A percentile compares a stretch with the other conserved stretches of the same genome.
phyloP scores from a whole-genome alignment of 2,329 filamentous ascomycete genomes.

The Penicillium brasilianum region DNA sequence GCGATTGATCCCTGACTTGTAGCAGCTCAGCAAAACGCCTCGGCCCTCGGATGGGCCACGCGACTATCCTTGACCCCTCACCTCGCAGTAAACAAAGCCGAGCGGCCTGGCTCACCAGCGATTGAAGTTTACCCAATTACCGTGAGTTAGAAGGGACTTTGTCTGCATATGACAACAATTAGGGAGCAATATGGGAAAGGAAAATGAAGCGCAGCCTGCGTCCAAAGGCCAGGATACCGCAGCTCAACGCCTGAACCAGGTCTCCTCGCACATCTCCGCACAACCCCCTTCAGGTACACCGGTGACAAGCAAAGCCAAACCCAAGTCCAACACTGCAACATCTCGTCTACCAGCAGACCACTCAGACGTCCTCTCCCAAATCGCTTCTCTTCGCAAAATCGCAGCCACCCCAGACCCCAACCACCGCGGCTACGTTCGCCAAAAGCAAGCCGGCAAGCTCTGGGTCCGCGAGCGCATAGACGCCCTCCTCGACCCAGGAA shows the following conservation, averaged over 20 bases:
- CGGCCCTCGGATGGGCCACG: constrained; percentile 26
- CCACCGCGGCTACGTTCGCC: constrained; percentile 64
- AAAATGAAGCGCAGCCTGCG: constrained; percentile 16
- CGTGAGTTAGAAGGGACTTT: constrained; percentile 7
- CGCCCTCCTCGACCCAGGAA: constrained; percentile 60
- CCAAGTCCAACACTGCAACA: constrained; percentile 29
- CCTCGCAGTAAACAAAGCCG: not conserved
- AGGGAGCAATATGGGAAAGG: constrained; percentile 11
- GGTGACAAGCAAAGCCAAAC: constrained; percentile 38
- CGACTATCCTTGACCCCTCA: constrained; percentile 5
- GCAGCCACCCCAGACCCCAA: constrained; percentile 60
- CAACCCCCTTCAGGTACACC: constrained; percentile 12
- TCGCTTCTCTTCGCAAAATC: constrained; percentile 57
- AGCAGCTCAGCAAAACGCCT: constrained; percentile 14
- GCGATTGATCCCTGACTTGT: not conserved
- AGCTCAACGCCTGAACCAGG: constrained; percentile 53
- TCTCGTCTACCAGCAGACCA: constrained; percentile 62
- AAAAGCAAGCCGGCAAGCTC: constrained; percentile 67
- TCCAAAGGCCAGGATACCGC: constrained; percentile 35
- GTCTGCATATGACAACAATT: constrained; percentile 11
- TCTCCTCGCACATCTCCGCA: constrained; percentile 50
- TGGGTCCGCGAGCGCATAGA: constrained; percentile 68
- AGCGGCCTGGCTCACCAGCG: not conserved
- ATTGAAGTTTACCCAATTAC: not conserved
- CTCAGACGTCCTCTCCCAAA: constrained; percentile 64